Base-by-base conservation (phyloP, 2,329 filamentous ascomycete genomes). In the Beauveria medogensis region DNA sequence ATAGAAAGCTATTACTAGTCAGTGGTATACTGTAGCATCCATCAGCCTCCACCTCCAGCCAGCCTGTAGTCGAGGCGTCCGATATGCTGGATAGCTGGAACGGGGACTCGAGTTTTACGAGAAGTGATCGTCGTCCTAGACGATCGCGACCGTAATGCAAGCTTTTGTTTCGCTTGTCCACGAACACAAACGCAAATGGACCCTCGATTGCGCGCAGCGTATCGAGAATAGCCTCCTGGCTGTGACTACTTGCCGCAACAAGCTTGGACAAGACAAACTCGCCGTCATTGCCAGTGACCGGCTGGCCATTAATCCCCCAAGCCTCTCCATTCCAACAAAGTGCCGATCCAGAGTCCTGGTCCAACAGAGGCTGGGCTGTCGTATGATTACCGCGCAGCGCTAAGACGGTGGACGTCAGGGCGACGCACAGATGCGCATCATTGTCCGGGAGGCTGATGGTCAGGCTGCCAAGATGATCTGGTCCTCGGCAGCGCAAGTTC, bases 271-370 rank as follows among this genome's bases (percentile, higher is more conserved):
- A 86, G 20, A 97, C 78, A 7, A 77, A 75, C 67, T 88, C 81
- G 3, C 90, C 90, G 73, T 99, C 94, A 70, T 96, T 97, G 61
- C 86, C 89, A 6, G 69, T 62, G n/a, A 96, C 78, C 1, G 72
- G 68, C 10, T 80, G 67, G 40, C 80, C 80, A 9, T 74, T 75
- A 55, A 96, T 80, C 61, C 82, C 87, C 94, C 94, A 99, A 1
- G 92, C 93, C 72, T 99, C 94, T 48, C 94, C 94, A 70, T 99
- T 99, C 94, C 94, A 99, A 80, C 93, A 97, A 2, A 99, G 79
- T 1, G 90, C 78, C 1, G 88, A 91, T 4, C 80, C 79, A 0
- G 80, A 81, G 0, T 67, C 64, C 3, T 70, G 43, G 65, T 88
- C 82, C 47, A 81, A 72, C 4, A 96, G 81, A 2, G 94, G 94